Base-by-base conservation (phyloP, 2,329 filamentous ascomycete genomes). In the Penicillium sp. region DNA sequence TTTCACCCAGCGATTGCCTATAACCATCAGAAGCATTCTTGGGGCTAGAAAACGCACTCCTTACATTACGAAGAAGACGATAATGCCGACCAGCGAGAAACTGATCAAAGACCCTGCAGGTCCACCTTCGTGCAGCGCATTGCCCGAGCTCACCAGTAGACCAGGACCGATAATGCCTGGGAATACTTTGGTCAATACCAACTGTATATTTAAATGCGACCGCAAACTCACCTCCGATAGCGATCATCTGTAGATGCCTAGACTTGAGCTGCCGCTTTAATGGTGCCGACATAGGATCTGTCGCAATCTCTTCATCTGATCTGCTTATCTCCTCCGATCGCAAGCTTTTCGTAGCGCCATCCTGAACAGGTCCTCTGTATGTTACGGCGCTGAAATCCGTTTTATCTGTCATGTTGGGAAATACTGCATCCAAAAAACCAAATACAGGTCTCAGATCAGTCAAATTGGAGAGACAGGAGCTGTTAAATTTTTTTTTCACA, bases 1-100 rank as follows among this genome's bases (percentile, higher is more conserved):
- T 72, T 64, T 89, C 85, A 19, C 85, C 85, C 6, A 89, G 70
- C 4, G 80, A 84, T 72, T 88, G 85, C 80, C 86, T 87, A 74
- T 76, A 52, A 62, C 12, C 6, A n/a, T 47, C 28, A 55, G 34
- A 7, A 32, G 43, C 10, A 24, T 28, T 19, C 17, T 34, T 22
- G 6, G 26, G 42, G 1, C 3, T 13, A 41, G 9, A 22, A 29
- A 12, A 17, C 8, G 4, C 2, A 12, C 21, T 7, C 24, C 19
- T 42, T 52, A 67, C 68, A 72, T 70, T 37, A 68, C 64, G 48
- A 69, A 69, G 54, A 69, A 78, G 2, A 84, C 84, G 51, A 88
- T 79, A 54, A 87, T 76, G 10, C 83, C 85, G 56, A 88, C 84
- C 26, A 87, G 71, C 9, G 76, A 79, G 56, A 89, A 90, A 1